A percentile compares a stretch with the other conserved stretches of the same genome.
Evolutionary conservation across 2,329 filamentous ascomycete species (phyloP).

Genomic region (Sarocladium oryzae): DNA sequence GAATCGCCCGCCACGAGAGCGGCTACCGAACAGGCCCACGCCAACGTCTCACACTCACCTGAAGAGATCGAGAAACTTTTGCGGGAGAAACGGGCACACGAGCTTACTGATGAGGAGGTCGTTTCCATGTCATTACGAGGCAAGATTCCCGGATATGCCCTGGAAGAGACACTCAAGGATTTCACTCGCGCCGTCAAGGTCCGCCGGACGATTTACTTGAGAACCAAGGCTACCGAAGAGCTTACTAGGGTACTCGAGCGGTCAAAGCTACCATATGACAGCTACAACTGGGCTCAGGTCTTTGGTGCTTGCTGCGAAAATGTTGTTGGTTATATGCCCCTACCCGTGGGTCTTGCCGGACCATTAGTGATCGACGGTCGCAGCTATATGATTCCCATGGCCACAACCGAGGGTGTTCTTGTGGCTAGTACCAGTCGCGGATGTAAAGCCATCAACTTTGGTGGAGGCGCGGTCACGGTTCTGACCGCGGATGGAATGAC

Average conservation of each 20-base stretch:
- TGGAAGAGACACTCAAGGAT: conserved; percentile 88
- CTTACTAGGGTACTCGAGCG: conserved; percentile 69
- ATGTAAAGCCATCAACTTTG: conserved; percentile 95
- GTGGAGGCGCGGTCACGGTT: conserved; percentile 86
- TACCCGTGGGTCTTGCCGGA: conserved; percentile 90
- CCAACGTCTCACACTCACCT: conserved; percentile 44
- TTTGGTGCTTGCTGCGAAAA: conserved; percentile 98
- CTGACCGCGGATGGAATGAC: conserved; percentile 98
- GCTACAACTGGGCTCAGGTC: conserved; percentile 94
- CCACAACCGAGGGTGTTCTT: conserved; percentile 93
- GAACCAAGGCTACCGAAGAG: conserved; percentile 75
- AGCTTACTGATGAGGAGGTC: conserved; percentile 80
- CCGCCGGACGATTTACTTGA: conserved; percentile 76
- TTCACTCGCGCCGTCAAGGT: conserved; percentile 93
- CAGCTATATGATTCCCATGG: conserved; percentile 97
- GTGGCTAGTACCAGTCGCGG: conserved; percentile 91
- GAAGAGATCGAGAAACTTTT: conserved; percentile 73
- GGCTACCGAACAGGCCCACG: conserved; percentile 23
- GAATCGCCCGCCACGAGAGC: conserved; percentile 29
- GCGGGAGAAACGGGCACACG: conserved; percentile 67
- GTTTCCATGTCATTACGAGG: conserved; percentile 78
- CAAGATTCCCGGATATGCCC: conserved; percentile 88
- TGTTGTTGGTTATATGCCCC: conserved; percentile 88
- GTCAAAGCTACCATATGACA: conserved; percentile 80
- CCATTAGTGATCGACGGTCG: conserved; percentile 90